Evolutionary conservation across 352 stramenopile genomes (phyloP).

Genomic region (Nothophytophthora sp.): DNA sequence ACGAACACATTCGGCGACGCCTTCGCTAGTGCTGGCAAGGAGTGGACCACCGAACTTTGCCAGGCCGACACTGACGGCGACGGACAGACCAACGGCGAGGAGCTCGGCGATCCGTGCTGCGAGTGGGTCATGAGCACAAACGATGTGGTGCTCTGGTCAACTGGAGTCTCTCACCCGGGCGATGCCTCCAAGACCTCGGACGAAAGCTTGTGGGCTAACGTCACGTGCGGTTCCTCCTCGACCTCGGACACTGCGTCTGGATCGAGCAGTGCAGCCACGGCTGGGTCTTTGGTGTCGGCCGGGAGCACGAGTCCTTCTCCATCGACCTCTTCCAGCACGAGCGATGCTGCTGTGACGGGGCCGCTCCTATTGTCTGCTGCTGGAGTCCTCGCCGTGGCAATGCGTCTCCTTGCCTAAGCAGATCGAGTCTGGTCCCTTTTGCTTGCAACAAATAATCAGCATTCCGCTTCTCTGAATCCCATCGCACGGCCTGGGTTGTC

Average conservation of each 20-base stretch:
- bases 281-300: no score
- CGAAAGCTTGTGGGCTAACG: slow-evolving; percentile 16
- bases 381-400: neutral
- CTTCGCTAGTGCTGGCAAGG: slow-evolving; percentile 12
- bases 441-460: neutral
- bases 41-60: slow-evolving; percentile 19
- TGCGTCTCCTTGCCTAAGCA: slow-evolving; percentile 3
- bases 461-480: neutral
- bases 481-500: neutral
- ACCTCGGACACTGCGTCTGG: no score
- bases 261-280: no score
- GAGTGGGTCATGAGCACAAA: slow-evolving; percentile 17
- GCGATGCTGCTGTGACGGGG: neutral
- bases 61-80: slow-evolving; percentile 51
- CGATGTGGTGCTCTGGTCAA: slow-evolving; percentile 15
- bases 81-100: slow-evolving; percentile 75
- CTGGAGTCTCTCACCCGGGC: slow-evolving; percentile 23
- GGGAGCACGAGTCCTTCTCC: no score
- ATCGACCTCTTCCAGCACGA: neutral
- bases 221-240: slow-evolving; percentile 5
- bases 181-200: slow-evolving; percentile 19
- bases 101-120: slow-evolving; percentile 79
- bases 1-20: slow-evolving; percentile 36
- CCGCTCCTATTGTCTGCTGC: neutral
- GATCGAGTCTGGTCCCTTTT: no score